Conservation (phyloP, 1,284 basidiomycete species). For the Mycocalia duriaeana region DNA sequence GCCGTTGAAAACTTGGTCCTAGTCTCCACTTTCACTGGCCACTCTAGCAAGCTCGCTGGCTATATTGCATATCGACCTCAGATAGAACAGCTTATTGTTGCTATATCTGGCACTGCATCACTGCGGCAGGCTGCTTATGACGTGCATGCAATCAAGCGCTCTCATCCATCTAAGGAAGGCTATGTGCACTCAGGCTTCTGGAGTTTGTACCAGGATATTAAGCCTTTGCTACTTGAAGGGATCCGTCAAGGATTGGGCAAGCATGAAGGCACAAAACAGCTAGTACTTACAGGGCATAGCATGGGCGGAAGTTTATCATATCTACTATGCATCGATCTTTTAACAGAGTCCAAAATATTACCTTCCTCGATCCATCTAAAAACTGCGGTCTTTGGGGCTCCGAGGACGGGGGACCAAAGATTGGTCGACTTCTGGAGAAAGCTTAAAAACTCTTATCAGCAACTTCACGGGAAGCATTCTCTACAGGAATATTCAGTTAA, state of each 20-base stretch:
- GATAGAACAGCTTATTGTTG: conserved; percentile 39
- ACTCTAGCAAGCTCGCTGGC: conserved; percentile 35
- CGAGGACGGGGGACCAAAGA: conserved; percentile 39
- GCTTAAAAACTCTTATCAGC: conserved; percentile 28
- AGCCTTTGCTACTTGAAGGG: conserved; percentile 24
- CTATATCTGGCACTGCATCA: conserved; percentile 42
- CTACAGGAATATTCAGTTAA: conserved; percentile 47
- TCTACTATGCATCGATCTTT: conserved; percentile 41
- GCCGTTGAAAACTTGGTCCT: conserved; percentile 29
- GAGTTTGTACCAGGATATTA: conserved; percentile 42
- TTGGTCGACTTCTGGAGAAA: conserved; percentile 39
- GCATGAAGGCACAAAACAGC: conserved; percentile 30
- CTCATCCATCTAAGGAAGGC: conserved; percentile 32
- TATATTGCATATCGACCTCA: conserved; percentile 38
- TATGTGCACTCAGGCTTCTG: conserved; percentile 49
- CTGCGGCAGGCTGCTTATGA: conserved; percentile 39
- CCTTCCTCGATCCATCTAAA: conserved; percentile 16
- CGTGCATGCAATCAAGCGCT: conserved; percentile 30
- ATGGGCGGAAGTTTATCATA: conserved; percentile 47
- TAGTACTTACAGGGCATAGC: conserved; percentile 47
- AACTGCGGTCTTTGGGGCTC: conserved; percentile 46
- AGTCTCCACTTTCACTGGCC: conserved; percentile 34
- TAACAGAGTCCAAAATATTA: conserved; percentile 24
- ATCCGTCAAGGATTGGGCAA: conserved; percentile 24
- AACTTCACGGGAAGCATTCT: conserved; percentile 29